phyloP scores from a whole-genome alignment of 208 protist genomes.

The Willaertia magna region DNA sequence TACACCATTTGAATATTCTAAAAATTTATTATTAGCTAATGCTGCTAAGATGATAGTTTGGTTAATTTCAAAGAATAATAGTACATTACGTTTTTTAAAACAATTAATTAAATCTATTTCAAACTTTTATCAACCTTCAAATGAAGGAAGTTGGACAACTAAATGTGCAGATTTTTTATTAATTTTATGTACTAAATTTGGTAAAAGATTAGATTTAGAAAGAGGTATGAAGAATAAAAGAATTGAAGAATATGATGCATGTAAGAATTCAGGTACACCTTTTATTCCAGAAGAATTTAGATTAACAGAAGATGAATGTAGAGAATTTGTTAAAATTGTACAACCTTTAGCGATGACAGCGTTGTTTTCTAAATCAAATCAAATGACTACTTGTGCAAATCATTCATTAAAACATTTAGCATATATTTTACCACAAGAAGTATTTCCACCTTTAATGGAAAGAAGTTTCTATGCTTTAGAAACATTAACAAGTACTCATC shows the following conservation, averaged over 20 bases:
- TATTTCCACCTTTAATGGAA: constrained; percentile 9
- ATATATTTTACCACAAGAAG: background rate
- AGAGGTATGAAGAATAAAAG: background rate
- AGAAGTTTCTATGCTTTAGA: constrained; percentile 10
- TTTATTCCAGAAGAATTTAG: background rate
- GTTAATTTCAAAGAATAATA: background rate
- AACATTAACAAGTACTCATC: constrained; percentile 13
- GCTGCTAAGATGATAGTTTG: background rate
- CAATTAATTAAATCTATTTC: background rate
- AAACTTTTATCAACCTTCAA: constrained; percentile 1
- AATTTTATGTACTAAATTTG: background rate
- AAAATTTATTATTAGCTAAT: constrained; percentile 1
- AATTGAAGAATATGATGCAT: background rate
- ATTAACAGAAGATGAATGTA: background rate
- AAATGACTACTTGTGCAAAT: constrained; percentile 15
- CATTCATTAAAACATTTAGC: constrained; percentile 1
- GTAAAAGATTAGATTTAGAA: background rate
- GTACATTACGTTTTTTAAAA: background rate
- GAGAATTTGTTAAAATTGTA: constrained; percentile 2
- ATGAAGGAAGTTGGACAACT: constrained; percentile 5
- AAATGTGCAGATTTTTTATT: background rate
- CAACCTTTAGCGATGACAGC: background rate
- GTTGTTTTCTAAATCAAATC: background rate
- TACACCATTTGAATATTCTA: background rate
- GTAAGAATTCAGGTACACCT: background rate